phyloP scores from a whole-genome alignment of 176 grass and related monocot species.

The Raddia guianensis region DNA sequence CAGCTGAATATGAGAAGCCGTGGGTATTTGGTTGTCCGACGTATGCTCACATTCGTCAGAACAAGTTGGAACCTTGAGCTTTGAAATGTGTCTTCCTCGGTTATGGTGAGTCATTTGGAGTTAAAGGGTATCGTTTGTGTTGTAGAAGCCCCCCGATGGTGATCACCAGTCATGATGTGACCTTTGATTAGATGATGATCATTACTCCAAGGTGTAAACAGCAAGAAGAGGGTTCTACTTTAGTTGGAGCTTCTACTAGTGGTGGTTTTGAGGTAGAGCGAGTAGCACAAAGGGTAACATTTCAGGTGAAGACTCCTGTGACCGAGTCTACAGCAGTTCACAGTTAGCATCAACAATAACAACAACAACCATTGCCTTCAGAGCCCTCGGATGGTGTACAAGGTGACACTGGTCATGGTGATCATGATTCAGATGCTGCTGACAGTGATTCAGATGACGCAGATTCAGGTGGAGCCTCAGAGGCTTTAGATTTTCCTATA shows the following conservation, averaged over 20 bases:
- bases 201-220: neutral
- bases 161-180: neutral
- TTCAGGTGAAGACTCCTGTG: neutral
- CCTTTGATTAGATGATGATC: neutral
- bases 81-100: conserved; percentile 27
- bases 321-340: neutral
- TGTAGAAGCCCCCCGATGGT: neutral
- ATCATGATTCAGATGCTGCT: neutral
- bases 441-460: neutral
- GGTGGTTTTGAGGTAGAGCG: neutral
- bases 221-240: neutral
- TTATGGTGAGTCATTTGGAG: neutral
- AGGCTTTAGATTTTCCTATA: neutral
- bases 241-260: neutral
- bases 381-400: rapidly evolving
- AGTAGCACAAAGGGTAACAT: neutral
- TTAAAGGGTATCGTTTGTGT: conserved; percentile 30
- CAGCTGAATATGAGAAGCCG: conserved; percentile 6
- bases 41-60: neutral
- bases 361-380: neutral
- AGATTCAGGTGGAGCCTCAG: neutral
- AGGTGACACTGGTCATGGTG: neutral
- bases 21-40: neutral
- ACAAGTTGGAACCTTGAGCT: conserved; percentile 7
- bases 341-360: neutral